Base-by-base conservation (phyloP, 208 protist genomes). In the Naegleria gruberi region DNA sequence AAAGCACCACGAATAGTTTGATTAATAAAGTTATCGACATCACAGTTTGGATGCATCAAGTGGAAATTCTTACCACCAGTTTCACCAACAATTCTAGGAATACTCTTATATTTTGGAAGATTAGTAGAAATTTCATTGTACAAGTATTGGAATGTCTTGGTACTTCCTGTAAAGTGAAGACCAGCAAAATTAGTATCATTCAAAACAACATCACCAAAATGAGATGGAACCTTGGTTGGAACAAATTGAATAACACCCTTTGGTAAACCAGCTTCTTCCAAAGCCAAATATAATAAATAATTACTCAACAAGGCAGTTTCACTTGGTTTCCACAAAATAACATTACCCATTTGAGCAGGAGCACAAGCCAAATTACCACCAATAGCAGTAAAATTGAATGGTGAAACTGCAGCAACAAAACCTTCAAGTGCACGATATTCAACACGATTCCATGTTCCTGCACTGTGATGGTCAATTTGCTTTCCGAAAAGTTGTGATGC, bases 311-410 rank as follows among this genome's bases (percentile, higher is more conserved):
- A 17, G 73, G 82, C 96, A 40, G 94, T 96, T 41, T 95, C 94
- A 41, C 95, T 96, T 83, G 98, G 98, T 92, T 99, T 99, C 98
- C 97, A 99, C 30, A 99, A 90, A 3, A 97, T 95, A 40, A 95
- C 94, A 92, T 99, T 99, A 91, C 98, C 98, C 97, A 99, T 98
- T 89, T 99, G 92, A 90, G 97, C 98, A 30, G 98, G 97, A 30
- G 98, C 94, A 15, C 94, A 95, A 43, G 94, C 93, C 41, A 99
- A 94, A 94, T 99, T 99, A 19, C 93, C 94, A 37, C 96, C 98
- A 91, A 99, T 99, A 34, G 98, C 98, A n/a, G 96, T 98, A 92
- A 99, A 99, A 94, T 99, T 99, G 92, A 99, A 99, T 23, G 98
- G 98, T 42, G 97, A 96, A 87, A 99, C 96, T 84, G 97, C 97